Base-by-base conservation (phyloP, 805 yeast species). In the Candida arabinofermentans region DNA sequence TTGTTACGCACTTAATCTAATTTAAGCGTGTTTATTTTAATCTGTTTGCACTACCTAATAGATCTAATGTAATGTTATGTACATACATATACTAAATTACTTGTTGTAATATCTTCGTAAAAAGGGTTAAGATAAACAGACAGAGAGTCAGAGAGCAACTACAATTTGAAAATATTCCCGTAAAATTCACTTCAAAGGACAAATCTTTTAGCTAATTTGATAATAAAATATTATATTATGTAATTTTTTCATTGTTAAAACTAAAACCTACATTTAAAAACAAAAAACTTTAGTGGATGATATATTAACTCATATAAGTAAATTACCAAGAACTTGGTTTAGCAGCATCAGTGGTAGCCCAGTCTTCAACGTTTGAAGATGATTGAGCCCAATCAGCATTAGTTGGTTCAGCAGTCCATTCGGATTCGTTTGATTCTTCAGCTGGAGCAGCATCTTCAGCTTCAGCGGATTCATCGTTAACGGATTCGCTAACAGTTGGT, bases 381-480 rank as follows among this genome's bases (percentile, higher is more conserved):
- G 64, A 72, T 66, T 83, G 88, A 68, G 86, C 87, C 76, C 83
- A 84, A 76, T 81, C 87, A 64, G 80, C 87, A 61, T 75, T 80
- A 54, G 73, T 74, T 59, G 81, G 78, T 62, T 72, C 77, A 60
- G 72, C 75, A 41, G 64, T 52, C 55, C 63, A 83, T 79, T 84
- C 83, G 70, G 80, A 87, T 46, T 55, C 62, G 41, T 61, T 59
- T 39, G 62, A 81, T 79, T 83, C 83, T 70, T 78, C 88, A 62
- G 71, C 83, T 54, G 70, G 76, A 62, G 72, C 79, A 67, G 74
- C 84, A 57, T 74, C 81, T 62, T 74, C 83, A 53, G 69, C 72
- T 62, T 75, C 80, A 57, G 72, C 76, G 64, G 75, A 83, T 66
- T 79, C 86, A 61, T 77, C 85, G 53, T 70, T 71, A 57, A 73